These are phyloP conservation scores for Apophysomyces trapeziformis DNA, from an alignment of 371 early-diverging fungal genomes.

Conservation along the genomic window DNA sequence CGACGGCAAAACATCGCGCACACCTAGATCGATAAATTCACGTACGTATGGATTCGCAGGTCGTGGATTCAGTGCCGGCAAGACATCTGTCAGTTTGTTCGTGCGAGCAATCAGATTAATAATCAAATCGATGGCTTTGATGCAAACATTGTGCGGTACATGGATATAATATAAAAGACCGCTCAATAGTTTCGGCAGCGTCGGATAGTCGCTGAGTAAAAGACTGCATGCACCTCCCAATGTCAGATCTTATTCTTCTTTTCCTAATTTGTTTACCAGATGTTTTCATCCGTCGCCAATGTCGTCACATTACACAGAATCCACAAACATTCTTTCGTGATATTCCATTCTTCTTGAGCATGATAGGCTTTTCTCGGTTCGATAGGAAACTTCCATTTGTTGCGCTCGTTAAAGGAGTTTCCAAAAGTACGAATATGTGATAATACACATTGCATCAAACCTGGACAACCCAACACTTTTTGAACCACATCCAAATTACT, in stretches of 20 bases:
- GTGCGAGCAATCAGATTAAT: slow-evolving; percentile 24
- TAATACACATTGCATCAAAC: slow-evolving; percentile 44
- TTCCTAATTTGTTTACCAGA: slow-evolving; percentile 28
- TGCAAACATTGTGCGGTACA: slow-evolving; percentile 22
- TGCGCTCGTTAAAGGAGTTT: slow-evolving; percentile 17
- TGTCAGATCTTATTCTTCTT: slow-evolving; percentile 6
- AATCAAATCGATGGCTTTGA: slow-evolving; percentile 30
- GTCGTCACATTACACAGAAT: slow-evolving; percentile 58
- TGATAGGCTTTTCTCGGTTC: slow-evolving; percentile 16
- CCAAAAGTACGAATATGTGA: slow-evolving; percentile 42
- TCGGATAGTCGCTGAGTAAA: slow-evolving; percentile 23
- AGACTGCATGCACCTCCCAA: slow-evolving; percentile 16
- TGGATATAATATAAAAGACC: slow-evolving; percentile 20
- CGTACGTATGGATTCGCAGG: slow-evolving; percentile 24
- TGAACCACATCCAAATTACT: slow-evolving; percentile 49
- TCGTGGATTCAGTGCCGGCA: slow-evolving; percentile 3
- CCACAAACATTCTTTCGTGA: slow-evolving; percentile 59
- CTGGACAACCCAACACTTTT: slow-evolving; percentile 37
- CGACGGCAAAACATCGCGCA: slow-evolving; percentile 6
- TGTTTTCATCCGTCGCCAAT: slow-evolving; percentile 34
- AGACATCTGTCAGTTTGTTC: slow-evolving; percentile 13
- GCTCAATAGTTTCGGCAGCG: slow-evolving; percentile 18
- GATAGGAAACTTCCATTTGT: slow-evolving; percentile 19
- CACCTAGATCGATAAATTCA: slow-evolving; percentile 14
- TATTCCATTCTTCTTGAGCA: slow-evolving; percentile 56